Evolutionary conservation across 179 eudicot species (phyloP).

Genomic region (Patellifolia procumbens): DNA sequence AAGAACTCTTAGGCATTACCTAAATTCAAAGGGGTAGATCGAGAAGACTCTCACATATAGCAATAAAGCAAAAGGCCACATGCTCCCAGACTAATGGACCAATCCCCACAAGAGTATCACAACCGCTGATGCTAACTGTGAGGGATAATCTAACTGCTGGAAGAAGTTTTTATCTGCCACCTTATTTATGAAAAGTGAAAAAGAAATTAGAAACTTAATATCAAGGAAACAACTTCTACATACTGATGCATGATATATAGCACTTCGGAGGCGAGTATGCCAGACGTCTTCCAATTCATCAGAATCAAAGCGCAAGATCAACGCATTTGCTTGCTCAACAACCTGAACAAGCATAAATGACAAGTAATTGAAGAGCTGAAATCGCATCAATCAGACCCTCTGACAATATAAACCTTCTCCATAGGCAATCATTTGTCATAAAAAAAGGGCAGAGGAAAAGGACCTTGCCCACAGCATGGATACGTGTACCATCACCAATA

Average conservation of each 20-base stretch:
- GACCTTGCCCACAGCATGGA: slow-evolving; percentile 60
- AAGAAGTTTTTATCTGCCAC: neutral
- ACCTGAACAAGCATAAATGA: slow-evolving; percentile 45
- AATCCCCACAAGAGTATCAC: neutral
- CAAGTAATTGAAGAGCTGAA: neutral
- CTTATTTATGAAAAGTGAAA: neutral
- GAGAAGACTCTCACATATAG: too few relatives aligned
- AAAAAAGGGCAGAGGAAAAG: neutral
- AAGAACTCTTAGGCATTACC: too few relatives aligned
- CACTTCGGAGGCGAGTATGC: slow-evolving; percentile 83
- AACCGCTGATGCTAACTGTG: neutral
- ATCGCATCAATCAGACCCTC: neutral
- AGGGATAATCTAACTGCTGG: neutral
- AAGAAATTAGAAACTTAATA: neutral
- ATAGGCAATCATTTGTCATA: neutral
- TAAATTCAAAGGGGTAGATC: too few relatives aligned
- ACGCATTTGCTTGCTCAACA: slow-evolving; percentile 79
- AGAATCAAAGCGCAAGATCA: slow-evolving; percentile 73
- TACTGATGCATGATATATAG: slow-evolving; percentile 92
- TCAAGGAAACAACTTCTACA: slow-evolving; percentile 13
- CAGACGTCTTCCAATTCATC: slow-evolving; percentile 65
- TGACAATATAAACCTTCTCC: neutral
- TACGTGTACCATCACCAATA: slow-evolving; percentile 51
- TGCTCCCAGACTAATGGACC: neutral
- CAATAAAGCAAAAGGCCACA: neutral